A percentile compares a stretch with the other conserved stretches of the same genome.
Conservation (phyloP, 148 eudicot species). For the Oxyria digyna region DNA sequence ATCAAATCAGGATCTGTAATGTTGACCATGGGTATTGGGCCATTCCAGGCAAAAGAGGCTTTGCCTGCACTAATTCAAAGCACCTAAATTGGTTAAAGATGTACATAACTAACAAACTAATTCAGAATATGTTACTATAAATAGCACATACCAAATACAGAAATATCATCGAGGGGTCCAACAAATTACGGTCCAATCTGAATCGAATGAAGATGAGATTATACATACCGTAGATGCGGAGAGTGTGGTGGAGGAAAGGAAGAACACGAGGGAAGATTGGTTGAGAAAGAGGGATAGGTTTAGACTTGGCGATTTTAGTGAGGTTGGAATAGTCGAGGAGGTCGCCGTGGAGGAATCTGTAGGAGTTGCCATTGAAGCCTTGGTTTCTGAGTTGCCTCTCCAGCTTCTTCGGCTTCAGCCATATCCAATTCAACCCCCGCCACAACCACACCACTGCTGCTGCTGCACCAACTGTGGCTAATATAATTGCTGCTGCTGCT, state of each 20-base stretch:
- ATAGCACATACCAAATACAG: too few relatives aligned
- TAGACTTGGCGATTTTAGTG: slow-evolving; percentile 13
- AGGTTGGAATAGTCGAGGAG: slow-evolving; percentile 9
- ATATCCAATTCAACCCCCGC: slow-evolving; percentile 14
- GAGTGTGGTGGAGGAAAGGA: slow-evolving; percentile 20
- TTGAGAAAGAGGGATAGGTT: slow-evolving; percentile 23
- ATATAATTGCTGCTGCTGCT: too few relatives aligned
- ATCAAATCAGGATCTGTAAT: slow-evolving; percentile 2
- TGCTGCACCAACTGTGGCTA: slow-evolving; percentile 2
- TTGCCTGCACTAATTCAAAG: neutral
- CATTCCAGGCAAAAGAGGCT: slow-evolving; percentile 8
- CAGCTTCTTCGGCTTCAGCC: slow-evolving; percentile 22
- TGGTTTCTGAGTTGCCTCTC: slow-evolving; percentile 22
- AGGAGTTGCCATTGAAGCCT: slow-evolving; percentile 25
- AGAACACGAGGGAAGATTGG: slow-evolving; percentile 20
- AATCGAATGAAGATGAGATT: neutral
- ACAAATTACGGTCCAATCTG: neutral
- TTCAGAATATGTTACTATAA: too few relatives aligned
- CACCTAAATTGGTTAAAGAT: neutral
- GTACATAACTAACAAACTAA: neutral
- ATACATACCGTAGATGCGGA: slow-evolving; percentile 27
- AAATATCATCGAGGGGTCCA: too few relatives aligned
- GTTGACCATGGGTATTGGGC: slow-evolving; percentile 7
- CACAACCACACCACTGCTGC: neutral
- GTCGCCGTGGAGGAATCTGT: slow-evolving; percentile 24